These are phyloP conservation scores for Conticribra weissflogii DNA, from an alignment of 108 stramenopile genomes.

Conservation along the genomic window DNA sequence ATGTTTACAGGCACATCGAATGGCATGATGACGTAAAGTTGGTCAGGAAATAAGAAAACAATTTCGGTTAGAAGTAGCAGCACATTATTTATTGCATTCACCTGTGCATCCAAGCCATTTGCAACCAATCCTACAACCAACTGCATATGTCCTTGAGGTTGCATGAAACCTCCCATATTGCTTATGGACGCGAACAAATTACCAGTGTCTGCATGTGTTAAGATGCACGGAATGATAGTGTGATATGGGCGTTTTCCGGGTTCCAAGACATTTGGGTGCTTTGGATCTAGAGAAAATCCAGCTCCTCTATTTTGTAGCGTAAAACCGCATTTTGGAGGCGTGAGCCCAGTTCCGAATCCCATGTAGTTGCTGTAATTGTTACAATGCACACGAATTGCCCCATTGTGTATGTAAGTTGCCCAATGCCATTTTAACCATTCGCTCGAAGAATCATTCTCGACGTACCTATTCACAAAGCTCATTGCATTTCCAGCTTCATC, in stretches of 20 bases:
- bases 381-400: too few species aligned
- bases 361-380: constrained; percentile 83
- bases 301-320: constrained; percentile 94
- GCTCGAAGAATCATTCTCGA: too few species aligned
- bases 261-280: constrained; percentile 89
- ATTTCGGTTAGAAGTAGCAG: too few species aligned
- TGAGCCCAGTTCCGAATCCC: constrained; percentile 95
- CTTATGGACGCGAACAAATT: constrained; percentile 87
- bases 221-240: constrained; percentile 96
- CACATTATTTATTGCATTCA: constrained; percentile 1
- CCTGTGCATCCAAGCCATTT: constrained; percentile 78
- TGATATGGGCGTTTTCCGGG: constrained; percentile 94
- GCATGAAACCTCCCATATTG: constrained; percentile 99
- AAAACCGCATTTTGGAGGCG: constrained; percentile 93
- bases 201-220: constrained; percentile 80
- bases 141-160: constrained; percentile 97
- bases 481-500: constrained; percentile 92
- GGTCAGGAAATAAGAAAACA: too few species aligned
- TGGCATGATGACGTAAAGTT: too few species aligned
- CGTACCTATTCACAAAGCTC: constrained; percentile 88
- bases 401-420: too few species aligned
- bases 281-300: constrained; percentile 80
- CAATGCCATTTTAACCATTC: background rate
- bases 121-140: constrained; percentile 83
- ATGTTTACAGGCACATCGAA: too few species aligned